Evolutionary conservation across 352 stramenopile species (phyloP), one percentile per base, ranked within the genome.

Genomic region (Phytopythium kandeliae): DNA sequence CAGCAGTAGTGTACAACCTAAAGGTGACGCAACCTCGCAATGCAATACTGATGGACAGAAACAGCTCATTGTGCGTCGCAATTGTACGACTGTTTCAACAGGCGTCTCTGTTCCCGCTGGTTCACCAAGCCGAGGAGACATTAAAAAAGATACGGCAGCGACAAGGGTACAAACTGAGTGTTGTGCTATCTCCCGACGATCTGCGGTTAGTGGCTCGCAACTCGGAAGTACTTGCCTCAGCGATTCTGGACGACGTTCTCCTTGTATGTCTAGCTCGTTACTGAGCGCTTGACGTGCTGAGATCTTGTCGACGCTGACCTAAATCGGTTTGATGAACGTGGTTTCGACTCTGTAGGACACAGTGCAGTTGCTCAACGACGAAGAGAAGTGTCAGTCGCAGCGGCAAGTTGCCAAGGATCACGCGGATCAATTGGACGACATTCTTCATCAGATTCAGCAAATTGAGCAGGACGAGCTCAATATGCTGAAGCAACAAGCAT

Each of bases 171-270:
- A 77, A 69, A 34, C 31, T 87, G 15, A 82, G 71, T 13, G 45
- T 82, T 1, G 47, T 83, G 31, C 53, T 86, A 0, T 58, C 62
- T 33, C 51, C 61, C 17, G 40, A 54, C 2, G 63, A 82, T 3
- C 44, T 89, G n/a, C 45, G 60, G 31, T 46, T 56, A 4, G 72
- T 87, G 28, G 65, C 67, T 4, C 43, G 67, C 21, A 66, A 86
- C 42, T 86, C 71, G 6, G 75, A 85, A 11, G 44, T 70, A 46
- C 63, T 89, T 2, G 71, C 75, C 5, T 65, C 67, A 13, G 62
- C 73, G 5, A 75, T 89, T 44, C 55, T 89, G 46, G 75, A 89
- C 40, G 78, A 89, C 22, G 52, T 89, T 0, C 57, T 88, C 15
- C 56, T 86, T 45, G 78, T 89, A 60, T 49, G 63, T 50, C 6